phyloP scores from a whole-genome alignment of 2,329 filamentous ascomycete species.

The Calonectria leucothoes region DNA sequence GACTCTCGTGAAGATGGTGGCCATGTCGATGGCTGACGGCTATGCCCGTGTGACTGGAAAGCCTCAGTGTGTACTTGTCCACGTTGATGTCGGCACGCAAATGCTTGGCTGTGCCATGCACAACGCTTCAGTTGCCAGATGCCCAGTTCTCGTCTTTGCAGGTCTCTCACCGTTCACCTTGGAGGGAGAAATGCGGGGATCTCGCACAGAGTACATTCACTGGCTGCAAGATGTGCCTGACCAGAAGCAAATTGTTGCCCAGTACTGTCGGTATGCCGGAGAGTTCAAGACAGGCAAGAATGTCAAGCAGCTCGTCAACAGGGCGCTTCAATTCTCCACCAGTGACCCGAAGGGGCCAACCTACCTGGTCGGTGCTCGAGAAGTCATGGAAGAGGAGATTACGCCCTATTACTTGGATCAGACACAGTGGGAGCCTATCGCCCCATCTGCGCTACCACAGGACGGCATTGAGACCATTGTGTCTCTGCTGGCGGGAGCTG shows the following conservation, averaged over 20 bases:
- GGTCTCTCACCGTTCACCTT: constrained; percentile 80
- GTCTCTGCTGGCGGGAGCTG: constrained; percentile 8
- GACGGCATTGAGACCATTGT: constrained; percentile 43
- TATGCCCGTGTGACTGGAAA: constrained; percentile 78
- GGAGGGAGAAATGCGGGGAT: constrained; percentile 80
- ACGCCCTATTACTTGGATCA: constrained; percentile 76
- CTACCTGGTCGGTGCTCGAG: constrained; percentile 80
- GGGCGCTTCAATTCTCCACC: constrained; percentile 82
- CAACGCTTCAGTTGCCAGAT: constrained; percentile 79
- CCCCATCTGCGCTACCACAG: constrained; percentile 67
- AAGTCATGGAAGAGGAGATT: constrained; percentile 88
- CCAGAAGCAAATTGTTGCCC: constrained; percentile 80
- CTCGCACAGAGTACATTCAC: constrained; percentile 83
- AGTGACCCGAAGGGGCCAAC: constrained; percentile 82
- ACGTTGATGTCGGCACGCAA: constrained; percentile 85
- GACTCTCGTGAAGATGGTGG: constrained; percentile 72
- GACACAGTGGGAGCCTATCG: constrained; percentile 75
- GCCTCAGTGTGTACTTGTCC: constrained; percentile 81
- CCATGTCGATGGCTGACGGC: constrained; percentile 84
- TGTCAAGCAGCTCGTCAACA: constrained; percentile 87
- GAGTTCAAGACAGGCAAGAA: constrained; percentile 87
- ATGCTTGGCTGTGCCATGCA: constrained; percentile 81
- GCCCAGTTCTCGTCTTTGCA: constrained; percentile 81
- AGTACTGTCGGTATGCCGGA: constrained; percentile 85
- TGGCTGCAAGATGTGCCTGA: constrained; percentile 87